These are phyloP conservation scores for Syncephalastrum monosporum DNA, from an alignment of 371 early-diverging fungal genomes.

Conservation along the genomic window DNA sequence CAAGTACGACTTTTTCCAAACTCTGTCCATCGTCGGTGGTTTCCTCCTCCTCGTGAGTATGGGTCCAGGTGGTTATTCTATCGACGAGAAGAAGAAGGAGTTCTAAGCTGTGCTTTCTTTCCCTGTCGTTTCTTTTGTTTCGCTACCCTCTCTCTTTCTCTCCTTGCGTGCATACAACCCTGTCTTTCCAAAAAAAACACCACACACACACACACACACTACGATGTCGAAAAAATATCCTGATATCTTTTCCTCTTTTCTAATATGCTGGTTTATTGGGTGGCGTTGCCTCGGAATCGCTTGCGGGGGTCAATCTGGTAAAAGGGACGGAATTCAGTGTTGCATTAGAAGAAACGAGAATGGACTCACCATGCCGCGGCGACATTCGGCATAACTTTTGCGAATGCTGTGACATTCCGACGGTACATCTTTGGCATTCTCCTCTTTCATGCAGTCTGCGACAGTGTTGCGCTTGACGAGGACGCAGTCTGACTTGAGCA, in stretches of 20 bases:
- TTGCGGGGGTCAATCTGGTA: constrained; percentile 49
- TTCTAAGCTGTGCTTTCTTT: constrained; percentile 47
- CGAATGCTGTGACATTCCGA: constrained; percentile 63
- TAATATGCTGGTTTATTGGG: constrained; percentile 23
- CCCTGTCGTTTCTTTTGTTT: no score
- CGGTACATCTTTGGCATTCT: constrained; percentile 61
- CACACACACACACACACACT: no score
- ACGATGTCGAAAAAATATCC: no score
- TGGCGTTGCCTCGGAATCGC: constrained; percentile 50
- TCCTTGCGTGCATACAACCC: neutral
- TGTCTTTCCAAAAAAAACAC: no score
- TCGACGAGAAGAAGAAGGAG: constrained; percentile 95
- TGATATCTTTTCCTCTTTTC: no score
- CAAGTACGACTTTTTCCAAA: constrained; percentile 98
- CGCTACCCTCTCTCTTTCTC: neutral
- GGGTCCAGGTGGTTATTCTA: constrained; percentile 85
- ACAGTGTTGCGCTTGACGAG: constrained; percentile 63
- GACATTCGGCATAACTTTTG: constrained; percentile 69
- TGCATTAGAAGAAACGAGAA: neutral
- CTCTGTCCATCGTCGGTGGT: constrained; percentile 90
- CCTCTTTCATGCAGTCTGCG: constrained; percentile 64
- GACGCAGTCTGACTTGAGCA: constrained; percentile 73
- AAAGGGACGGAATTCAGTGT: neutral
- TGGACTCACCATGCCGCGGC: constrained; percentile 62
- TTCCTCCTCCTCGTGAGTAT: constrained; percentile 84